Conservation (phyloP, 352 stramenopile genomes). For the Phytophthora sp. region DNA sequence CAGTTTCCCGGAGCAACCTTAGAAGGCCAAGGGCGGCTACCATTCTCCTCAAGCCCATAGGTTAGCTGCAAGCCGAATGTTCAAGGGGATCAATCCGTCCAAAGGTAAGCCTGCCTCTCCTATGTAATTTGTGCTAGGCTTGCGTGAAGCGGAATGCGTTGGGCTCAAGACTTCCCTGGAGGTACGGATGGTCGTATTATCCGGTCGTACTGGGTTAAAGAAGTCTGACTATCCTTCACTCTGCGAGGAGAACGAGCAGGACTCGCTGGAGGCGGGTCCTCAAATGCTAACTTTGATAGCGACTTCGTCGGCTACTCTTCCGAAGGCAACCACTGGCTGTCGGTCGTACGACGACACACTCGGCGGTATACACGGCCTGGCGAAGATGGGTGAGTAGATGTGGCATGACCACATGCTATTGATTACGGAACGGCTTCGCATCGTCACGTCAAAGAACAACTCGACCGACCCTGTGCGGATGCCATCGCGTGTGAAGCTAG, state of each 20-base stretch:
- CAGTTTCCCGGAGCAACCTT: too few species aligned
- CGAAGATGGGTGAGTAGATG: neutral
- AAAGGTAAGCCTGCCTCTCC: slow-evolving; percentile 16
- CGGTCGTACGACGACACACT: slow-evolving; percentile 21
- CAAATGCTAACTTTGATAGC: slow-evolving; percentile 13
- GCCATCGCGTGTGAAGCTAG: too few species aligned
- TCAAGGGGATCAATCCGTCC: neutral
- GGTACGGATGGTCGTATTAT: slow-evolving; percentile 20
- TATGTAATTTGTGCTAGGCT: slow-evolving; percentile 22
- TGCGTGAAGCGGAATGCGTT: slow-evolving; percentile 13
- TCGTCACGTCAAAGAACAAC: too few species aligned
- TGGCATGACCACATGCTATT: slow-evolving; percentile 28
- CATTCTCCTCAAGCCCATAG: slow-evolving; percentile 16
- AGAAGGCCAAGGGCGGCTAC: slow-evolving; percentile 21
- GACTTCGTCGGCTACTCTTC: slow-evolving; percentile 17
- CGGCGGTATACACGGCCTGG: slow-evolving; percentile 8
- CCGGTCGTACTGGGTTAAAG: slow-evolving; percentile 9
- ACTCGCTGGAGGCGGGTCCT: neutral
- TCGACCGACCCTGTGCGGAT: too few species aligned
- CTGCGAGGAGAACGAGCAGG: slow-evolving; percentile 12
- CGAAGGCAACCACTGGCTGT: neutral
- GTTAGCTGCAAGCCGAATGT: slow-evolving; percentile 10
- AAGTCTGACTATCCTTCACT: slow-evolving; percentile 15
- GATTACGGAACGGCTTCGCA: too few species aligned
- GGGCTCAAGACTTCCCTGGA: slow-evolving; percentile 5